These are phyloP conservation scores for Kodamaea kaohsiungensis DNA, from an alignment of 805 yeast species.

Conservation along the genomic window DNA sequence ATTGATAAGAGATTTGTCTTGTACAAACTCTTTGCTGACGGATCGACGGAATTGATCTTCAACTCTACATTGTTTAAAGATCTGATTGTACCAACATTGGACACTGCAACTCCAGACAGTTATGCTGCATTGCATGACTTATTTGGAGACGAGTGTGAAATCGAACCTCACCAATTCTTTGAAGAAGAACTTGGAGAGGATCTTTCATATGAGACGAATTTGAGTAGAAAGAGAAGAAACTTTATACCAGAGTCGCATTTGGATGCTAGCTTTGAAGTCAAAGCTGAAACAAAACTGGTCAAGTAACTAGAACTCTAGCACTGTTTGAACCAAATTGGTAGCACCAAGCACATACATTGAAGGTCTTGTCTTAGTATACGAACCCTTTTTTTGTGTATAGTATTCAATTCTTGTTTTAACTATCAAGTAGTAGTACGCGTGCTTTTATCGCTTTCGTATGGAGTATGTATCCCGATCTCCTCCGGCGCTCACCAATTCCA, in stretches of 20 bases:
- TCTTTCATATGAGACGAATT: not conserved
- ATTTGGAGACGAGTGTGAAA: conserved; percentile 11
- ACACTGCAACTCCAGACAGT: conserved; percentile 8
- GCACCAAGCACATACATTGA: not conserved
- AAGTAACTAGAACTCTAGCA: not conserved
- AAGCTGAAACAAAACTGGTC: not conserved
- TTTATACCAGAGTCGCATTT: not conserved
- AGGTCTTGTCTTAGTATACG: not conserved
- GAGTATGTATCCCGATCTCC: conserved; percentile 1
- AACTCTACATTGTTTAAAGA: conserved; percentile 12
- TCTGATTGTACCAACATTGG: not conserved
- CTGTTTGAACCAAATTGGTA: not conserved
- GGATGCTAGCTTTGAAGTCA: not conserved
- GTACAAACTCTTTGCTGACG: conserved; percentile 23
- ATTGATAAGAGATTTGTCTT: conserved; percentile 23
- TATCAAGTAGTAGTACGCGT: not conserved
- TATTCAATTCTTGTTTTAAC: not conserved
- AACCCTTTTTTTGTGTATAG: not conserved
- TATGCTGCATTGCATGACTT: conserved; percentile 10
- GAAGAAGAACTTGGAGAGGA: conserved; percentile 5
- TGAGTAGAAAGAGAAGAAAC: conserved; percentile 3
- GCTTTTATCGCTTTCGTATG: not conserved
- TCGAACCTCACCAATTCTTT: not conserved
- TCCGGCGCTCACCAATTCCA: not conserved
- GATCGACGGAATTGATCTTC: conserved; percentile 16